phyloP scores from a whole-genome alignment of 768 basidiomycete species.

The Mycena indigotica region DNA sequence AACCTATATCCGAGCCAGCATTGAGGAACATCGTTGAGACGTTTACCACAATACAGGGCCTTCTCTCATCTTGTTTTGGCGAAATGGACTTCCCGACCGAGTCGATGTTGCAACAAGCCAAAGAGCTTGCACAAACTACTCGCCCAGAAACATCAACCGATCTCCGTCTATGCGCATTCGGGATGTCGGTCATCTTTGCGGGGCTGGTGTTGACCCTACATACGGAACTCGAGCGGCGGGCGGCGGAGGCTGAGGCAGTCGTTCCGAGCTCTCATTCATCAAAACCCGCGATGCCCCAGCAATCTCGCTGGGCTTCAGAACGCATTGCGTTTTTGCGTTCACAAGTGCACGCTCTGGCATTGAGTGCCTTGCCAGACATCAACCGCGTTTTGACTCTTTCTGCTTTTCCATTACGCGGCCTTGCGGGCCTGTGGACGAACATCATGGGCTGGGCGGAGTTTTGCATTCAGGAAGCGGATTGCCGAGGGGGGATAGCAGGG shows the following conservation, averaged over 20 bases:
- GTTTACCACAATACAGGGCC: not conserved
- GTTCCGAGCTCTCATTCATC: not conserved
- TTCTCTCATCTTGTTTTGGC: not conserved
- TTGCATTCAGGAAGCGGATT: not conserved
- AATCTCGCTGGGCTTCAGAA: not conserved
- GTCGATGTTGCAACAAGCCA: not conserved
- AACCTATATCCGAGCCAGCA: not conserved
- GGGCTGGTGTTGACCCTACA: not conserved
- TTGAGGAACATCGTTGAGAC: not conserved
- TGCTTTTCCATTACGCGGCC: not conserved
- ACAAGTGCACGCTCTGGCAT: not conserved
- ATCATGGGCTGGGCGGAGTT: constrained; percentile 1
- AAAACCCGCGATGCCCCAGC: not conserved
- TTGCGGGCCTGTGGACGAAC: not conserved
- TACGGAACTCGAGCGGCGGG: not conserved
- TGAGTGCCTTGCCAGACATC: not conserved
- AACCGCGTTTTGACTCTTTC: not conserved
- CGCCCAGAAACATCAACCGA: not conserved
- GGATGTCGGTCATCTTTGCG: not conserved
- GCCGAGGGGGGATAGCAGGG: not conserved
- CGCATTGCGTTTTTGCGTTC: not conserved
- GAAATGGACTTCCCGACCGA: not conserved
- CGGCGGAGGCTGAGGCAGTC: not conserved
- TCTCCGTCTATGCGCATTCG: not conserved
- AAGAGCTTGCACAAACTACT: not conserved